Percentiles rank a stretch among this genome's conserved stretches.
Evolutionary conservation across 495 filamentous ascomycete genomes (phyloP).

Genomic region (Cryomyces minteri): DNA sequence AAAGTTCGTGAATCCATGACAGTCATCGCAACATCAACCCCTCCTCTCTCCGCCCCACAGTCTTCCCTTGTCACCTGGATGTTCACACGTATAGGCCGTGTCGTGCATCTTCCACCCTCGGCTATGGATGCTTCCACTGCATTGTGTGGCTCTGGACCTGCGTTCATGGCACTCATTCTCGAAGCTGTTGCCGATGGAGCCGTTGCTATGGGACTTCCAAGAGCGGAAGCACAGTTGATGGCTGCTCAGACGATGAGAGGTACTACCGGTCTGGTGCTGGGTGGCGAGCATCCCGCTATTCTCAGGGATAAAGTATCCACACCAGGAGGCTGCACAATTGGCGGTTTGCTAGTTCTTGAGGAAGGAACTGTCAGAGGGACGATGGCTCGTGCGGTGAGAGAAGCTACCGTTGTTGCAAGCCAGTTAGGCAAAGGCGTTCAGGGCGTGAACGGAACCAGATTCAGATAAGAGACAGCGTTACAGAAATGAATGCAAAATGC

Average conservation of each 20-base stretch:
- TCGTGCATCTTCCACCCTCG: conserved; percentile 40
- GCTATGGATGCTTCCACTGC: conserved; percentile 61
- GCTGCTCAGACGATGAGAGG: conserved; percentile 63
- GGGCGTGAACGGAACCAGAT: conserved; percentile 29
- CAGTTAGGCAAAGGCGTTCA: conserved; percentile 36
- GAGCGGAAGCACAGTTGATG: conserved; percentile 61
- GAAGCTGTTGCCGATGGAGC: conserved; percentile 63
- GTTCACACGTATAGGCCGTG: conserved; percentile 50
- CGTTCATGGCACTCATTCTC: conserved; percentile 60
- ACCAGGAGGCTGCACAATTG: conserved; percentile 67
- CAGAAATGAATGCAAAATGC: too few relatives aligned
- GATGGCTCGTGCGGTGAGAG: conserved; percentile 53
- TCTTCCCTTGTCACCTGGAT: conserved; percentile 53
- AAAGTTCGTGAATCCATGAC: conserved; percentile 67
- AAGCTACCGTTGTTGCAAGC: conserved; percentile 59
- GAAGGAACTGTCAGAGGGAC: conserved; percentile 54
- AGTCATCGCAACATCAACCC: conserved; percentile 43
- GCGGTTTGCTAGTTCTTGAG: conserved; percentile 55
- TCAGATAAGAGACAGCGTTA: neutral
- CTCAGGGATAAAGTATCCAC: conserved; percentile 63
- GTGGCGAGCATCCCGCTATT: conserved; percentile 59
- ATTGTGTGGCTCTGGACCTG: conserved; percentile 60
- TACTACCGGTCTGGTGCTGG: conserved; percentile 49
- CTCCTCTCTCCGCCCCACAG: conserved; percentile 32
- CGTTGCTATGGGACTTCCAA: conserved; percentile 62